Evolutionary conservation across 1,284 basidiomycete genomes (phyloP), one percentile per base, ranked within the genome.

Genomic region (Marasmius tenuissimus): DNA sequence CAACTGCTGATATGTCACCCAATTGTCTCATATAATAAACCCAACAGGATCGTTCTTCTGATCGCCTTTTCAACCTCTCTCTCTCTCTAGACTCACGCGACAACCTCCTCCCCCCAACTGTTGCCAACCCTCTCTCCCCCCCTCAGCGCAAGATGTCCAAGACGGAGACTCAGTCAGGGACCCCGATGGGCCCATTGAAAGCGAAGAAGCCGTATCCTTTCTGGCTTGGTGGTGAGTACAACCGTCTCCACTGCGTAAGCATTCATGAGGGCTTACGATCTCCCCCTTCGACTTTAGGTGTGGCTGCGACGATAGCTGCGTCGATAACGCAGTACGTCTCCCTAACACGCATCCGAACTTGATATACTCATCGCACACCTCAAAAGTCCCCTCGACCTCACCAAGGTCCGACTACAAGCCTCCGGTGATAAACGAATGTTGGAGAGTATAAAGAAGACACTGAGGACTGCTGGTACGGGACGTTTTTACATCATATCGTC

Each of bases 391-490:
- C 80, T 96, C 53, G 93, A 96, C 78, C 81, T 96, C 60, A 95
- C 93, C 34, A 95, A 94, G 81, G 93, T 92, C 67, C 85, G 93
- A 55, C 79, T 95, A 63, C 93, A 95, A 76, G 92, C 93, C 8
- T 91, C 91, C 1, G 91, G 91, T 49, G 93, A 95, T 78, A 94
- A 93, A 75, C 83, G 89, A 55, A 94, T 95, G 93, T 77, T 94
- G 71, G 77, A 85, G 71, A 90, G 87, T 67, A 79, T 95, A 1
- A 80, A 81, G 74, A 93, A 93, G 81, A 95, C 93, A 0, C 79
- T 89, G 60, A 78, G 81, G 70, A 88, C 88, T 1, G 88, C 86
- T 68, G 86, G 86, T 81, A 63, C 68, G 78, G 69, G 34, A 37
- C 37, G 42, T 51, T 20, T 7, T 33, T 16, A 40, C 50, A 35